Evolutionary conservation across 768 basidiomycete species (phyloP).

Genomic region (Psilocybe tampanensis): DNA sequence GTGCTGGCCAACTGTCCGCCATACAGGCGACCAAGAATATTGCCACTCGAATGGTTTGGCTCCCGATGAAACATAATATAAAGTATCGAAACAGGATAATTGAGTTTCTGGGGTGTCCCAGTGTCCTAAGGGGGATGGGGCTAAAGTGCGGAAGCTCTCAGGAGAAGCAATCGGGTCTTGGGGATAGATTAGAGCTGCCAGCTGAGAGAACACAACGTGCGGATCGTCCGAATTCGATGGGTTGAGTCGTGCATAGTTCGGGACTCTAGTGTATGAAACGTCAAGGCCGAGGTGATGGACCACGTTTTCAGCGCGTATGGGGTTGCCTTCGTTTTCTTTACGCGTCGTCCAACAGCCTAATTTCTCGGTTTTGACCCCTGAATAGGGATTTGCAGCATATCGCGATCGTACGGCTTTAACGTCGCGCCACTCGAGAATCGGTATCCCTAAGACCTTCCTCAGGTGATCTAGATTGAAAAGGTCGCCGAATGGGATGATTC

Average conservation of each 20-base stretch:
- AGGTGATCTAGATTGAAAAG: conserved; percentile 46
- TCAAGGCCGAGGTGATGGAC: conserved; percentile 37
- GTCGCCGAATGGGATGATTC: conserved; percentile 40
- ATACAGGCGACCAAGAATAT: conserved; percentile 42
- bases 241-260: conserved; percentile 22
- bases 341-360: conserved; percentile 39
- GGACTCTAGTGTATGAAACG: conserved; percentile 36
- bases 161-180: conserved; percentile 18
- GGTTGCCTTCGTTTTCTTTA: conserved; percentile 20
- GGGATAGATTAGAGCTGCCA: conserved; percentile 33
- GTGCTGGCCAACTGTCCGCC: conserved; percentile 41
- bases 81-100: conserved; percentile 33
- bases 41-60: conserved; percentile 33
- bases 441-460: conserved; percentile 34
- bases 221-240: conserved; percentile 20
- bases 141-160: conserved; percentile 25
- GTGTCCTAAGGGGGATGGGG: conserved; percentile 25
- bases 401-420: conserved; percentile 38
- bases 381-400: conserved; percentile 18
- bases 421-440: conserved; percentile 52
- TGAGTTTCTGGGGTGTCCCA: conserved; percentile 29
- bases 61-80: conserved; percentile 35
- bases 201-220: conserved; percentile 29
- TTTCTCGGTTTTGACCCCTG: conserved; percentile 16
- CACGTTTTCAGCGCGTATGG: conserved; percentile 26